Evolutionary conservation across 2,329 filamentous ascomycete genomes (phyloP).

Genomic region (Penicillium thymicola): DNA sequence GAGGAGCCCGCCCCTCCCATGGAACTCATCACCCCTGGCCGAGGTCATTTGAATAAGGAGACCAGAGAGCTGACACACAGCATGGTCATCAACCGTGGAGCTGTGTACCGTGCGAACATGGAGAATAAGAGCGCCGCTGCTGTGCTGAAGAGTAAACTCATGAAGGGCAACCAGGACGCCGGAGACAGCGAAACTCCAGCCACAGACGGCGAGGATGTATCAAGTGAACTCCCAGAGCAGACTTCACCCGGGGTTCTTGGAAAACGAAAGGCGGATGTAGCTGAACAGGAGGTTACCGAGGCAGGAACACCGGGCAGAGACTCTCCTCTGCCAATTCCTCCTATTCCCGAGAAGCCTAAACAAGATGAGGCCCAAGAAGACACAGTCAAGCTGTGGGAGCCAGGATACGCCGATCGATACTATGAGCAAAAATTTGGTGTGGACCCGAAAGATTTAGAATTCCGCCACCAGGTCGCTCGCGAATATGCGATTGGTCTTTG

Average conservation of each 20-base stretch:
- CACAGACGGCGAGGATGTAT: slow-evolving; percentile 26
- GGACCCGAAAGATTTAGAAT: slow-evolving; percentile 74
- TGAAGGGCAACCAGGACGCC: slow-evolving; percentile 40
- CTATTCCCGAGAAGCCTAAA: slow-evolving; percentile 46
- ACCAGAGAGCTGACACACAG: slow-evolving; percentile 72
- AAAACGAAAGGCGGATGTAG: slow-evolving; percentile 66
- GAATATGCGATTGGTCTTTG: slow-evolving; percentile 93
- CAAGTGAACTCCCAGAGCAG: slow-evolving; percentile 25
- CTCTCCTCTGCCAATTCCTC: slow-evolving; percentile 54
- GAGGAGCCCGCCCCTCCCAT: slow-evolving; percentile 44
- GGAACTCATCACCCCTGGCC: slow-evolving; percentile 57
- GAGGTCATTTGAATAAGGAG: slow-evolving; percentile 54
- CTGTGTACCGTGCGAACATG: slow-evolving; percentile 65
- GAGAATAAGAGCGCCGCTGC: slow-evolving; percentile 95
- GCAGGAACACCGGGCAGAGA: slow-evolving; percentile 57
- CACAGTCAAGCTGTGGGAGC: slow-evolving; percentile 87
- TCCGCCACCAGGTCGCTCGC: slow-evolving; percentile 81
- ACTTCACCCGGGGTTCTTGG: slow-evolving; percentile 35
- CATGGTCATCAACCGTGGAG: slow-evolving; percentile 74
- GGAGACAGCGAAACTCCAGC: slow-evolving; percentile 23
- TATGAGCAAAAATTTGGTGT: slow-evolving; percentile 96
- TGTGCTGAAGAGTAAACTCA: slow-evolving; percentile 75
- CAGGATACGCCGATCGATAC: slow-evolving; percentile 91
- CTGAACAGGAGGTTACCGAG: slow-evolving; percentile 59
- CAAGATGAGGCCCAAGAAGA: slow-evolving; percentile 68